Evolutionary conservation across 148 eudicot genomes (phyloP), one percentile per base, ranked within the genome.

Genomic region (Rhododendron ovatum): DNA sequence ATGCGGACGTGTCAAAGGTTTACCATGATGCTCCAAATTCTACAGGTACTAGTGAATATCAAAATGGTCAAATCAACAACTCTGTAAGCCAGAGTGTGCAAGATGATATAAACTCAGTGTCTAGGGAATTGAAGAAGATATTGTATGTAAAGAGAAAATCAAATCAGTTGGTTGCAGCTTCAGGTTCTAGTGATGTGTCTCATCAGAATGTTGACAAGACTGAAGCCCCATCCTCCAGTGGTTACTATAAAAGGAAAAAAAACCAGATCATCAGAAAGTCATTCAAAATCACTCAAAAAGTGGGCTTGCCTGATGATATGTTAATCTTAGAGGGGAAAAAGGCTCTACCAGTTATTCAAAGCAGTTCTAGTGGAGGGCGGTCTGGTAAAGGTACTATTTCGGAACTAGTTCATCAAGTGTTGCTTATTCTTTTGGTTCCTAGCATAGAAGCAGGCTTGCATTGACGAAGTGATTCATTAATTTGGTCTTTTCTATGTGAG

Each of bases 231-330:
- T 88, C 91, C 82, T 93, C 98, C 22, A 93, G 91, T 88, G 89
- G 91, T 80, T 96, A 96, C 90, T 96, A 87, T 88, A 95, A 94
- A 89, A 95, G 89, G 86, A 93, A 90, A 89, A 91, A 88, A 86
- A 91, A 96, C 86, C 99, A 96, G 88, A 97, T 96, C 78, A 86
- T 96, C 65, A 92, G 99, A 93, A 86, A 91, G 91, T 87, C 91
- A 87, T 83, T 28, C 47, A 74, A 82, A 41, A 82, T 76, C 48
- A 89, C 73, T 83, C 88, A 87, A 82, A 59, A 85, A 76, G 86
- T 76, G 82, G 89, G 43, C 51, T 78, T 77, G 55, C 80, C 86
- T 47, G 88, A 78, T 84, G 90, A 84, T 50, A 87, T 65, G 48
- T 80, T 82, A 67, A 89, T 41, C 89, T 80, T 86, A 26, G 86